Evolutionary conservation across 805 yeast genomes (phyloP), one percentile per base, ranked within the genome.

Genomic region (Priceomyces carsonii): DNA sequence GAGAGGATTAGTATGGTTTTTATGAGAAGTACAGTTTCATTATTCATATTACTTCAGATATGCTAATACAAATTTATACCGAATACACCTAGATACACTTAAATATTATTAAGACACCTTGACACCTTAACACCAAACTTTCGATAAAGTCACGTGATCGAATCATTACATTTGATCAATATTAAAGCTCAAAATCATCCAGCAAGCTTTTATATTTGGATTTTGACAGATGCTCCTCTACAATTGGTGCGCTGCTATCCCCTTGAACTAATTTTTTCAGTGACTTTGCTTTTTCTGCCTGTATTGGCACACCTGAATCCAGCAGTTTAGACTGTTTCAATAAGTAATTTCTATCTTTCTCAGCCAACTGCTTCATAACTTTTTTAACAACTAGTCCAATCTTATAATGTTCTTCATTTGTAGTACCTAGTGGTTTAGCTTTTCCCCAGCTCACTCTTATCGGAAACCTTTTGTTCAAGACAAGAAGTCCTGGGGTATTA

Each of bases 371-470:
- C 41, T 64, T 70, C 71, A 80, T 53, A 19, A 78, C 77, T 40
- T 72, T 78, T 21, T 55, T 55, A 7, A 77, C 82, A 6, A 80
- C 73, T 10, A 62, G 41, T 3, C 77, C 68, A 2, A 80, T 51
- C 43, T 77, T 78, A 21, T 57, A 45, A 33, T 72, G 63, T 32
- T 79, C 82, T 5, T 58, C 63, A 29, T 59, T 63, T 2, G 69
- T 45, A 12, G 45, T 50, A 2, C 78, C 78, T 18, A 76, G 48
- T 2, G 63, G 52, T 39, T 57, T 48, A 9, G 68, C 71, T 26
- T 64, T 69, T 19, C 85, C 79, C 82, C 84, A 79, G 26, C 71
- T 61, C 1, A 77, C 66, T 31, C 85, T 51, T 17, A 80, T 33
- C 3, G 83, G 83, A 33, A 60, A 53, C 33, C 49, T 55, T 6